Percentiles rank a stretch among this genome's conserved stretches.
Conservation (phyloP, 2,329 filamentous ascomycete genomes). For the Alternaria solani region DNA sequence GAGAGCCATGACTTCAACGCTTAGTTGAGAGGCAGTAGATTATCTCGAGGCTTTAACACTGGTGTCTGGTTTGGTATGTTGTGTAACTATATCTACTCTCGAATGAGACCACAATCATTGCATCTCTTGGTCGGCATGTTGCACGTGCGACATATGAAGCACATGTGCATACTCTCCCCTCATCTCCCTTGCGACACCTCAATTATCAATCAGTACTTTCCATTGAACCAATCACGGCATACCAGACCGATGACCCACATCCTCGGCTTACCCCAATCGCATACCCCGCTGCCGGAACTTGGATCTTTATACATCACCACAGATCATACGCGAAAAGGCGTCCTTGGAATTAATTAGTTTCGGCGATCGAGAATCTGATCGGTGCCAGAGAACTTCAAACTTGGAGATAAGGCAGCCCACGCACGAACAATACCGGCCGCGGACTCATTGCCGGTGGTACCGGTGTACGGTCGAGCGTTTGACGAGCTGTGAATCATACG, state of each 20-base stretch:
- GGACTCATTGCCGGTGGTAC: constrained; percentile 7
- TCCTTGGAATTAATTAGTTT: no score
- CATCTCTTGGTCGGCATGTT: background rate
- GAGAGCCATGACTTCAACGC: background rate
- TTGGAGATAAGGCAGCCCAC: background rate
- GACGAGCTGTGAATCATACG: constrained; percentile 12
- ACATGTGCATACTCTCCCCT: background rate
- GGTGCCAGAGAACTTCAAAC: background rate
- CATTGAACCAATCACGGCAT: background rate
- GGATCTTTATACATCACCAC: background rate
- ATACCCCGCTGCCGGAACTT: background rate
- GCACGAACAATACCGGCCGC: constrained; percentile 23
- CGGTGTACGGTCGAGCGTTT: background rate
- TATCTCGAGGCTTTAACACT: background rate
- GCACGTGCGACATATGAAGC: background rate
- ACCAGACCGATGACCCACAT: background rate
- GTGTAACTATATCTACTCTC: background rate
- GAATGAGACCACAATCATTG: background rate
- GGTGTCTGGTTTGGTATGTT: background rate
- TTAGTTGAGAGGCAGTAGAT: background rate
- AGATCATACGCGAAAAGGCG: background rate
- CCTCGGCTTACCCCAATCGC: constrained; percentile 7
- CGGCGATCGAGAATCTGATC: background rate
- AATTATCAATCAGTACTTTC: background rate
- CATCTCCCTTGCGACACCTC: background rate